Conservation (phyloP, 1,284 basidiomycete species). For the Gomphus bonarii region DNA sequence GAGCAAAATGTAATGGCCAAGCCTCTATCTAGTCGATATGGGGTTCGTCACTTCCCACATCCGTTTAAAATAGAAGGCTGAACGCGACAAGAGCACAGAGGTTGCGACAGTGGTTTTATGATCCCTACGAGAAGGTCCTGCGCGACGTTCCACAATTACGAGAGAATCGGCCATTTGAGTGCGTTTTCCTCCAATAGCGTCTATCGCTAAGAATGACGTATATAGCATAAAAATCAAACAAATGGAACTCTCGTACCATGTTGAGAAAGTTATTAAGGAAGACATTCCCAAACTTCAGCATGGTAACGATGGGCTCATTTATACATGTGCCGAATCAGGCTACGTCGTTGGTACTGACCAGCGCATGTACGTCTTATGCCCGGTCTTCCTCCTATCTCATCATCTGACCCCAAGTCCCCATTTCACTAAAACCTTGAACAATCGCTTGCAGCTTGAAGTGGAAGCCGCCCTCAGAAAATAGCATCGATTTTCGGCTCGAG, state of each 20-base stretch:
- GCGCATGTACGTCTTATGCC: constrained; percentile 63
- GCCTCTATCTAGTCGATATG: constrained; percentile 81
- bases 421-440: background rate
- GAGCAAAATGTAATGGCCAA: constrained; percentile 81
- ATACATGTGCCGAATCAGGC: constrained; percentile 80
- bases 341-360: constrained; percentile 87
- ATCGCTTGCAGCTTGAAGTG: constrained; percentile 74
- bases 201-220: background rate
- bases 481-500: constrained; percentile 93
- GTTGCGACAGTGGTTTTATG: constrained; percentile 74
- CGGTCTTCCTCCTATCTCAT: background rate
- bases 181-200: constrained; percentile 22
- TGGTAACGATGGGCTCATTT: constrained; percentile 94
- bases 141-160: constrained; percentile 57
- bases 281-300: constrained; percentile 88
- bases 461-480: constrained; percentile 98
- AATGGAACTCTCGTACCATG: constrained; percentile 83
- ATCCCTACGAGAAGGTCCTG: constrained; percentile 69
- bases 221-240: constrained; percentile 77
- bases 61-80: background rate
- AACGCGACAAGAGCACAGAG: constrained; percentile 39
- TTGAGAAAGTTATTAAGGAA: constrained; percentile 75
- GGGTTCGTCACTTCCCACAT: constrained; percentile 42
- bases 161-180: constrained; percentile 77
- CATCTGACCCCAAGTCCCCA: background rate